Evolutionary conservation across 2,329 filamentous ascomycete species (phyloP), one percentile per base, ranked within the genome.

Genomic region (Ophiostoma pallidulum): DNA sequence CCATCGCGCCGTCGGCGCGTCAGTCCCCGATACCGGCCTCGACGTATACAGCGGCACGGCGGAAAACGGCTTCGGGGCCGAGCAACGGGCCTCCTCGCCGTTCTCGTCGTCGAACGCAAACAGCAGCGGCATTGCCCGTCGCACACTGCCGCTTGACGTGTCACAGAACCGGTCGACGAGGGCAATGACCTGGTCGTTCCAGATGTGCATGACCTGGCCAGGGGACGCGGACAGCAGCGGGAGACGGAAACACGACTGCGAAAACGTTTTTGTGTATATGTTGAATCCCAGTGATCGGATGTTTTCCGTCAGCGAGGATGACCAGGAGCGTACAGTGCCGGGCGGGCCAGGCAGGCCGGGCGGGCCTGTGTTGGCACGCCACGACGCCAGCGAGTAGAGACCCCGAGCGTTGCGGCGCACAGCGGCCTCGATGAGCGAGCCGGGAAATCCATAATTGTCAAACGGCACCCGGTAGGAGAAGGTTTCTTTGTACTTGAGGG

Each of bases 131-230:
- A 40, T 48, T n/a, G 42, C 50, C 2, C 39, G 37, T 13, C 41
- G 45, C 32, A 52, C 42, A 16, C 50, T 49, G 43, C 19, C 43
- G 26, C 33, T 13, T 13, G 32, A n/a, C 13, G 47, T 28, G 3
- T 53, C 51, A 13, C 39, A 33, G 37, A 47, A 46, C 4, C 52
- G 53, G 47, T 55, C 52, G 10, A 51, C 20, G 22, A 55, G 18
- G 1, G 42, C 47, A 18, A 54, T 28, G 29, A 54, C 22, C 54
- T 54, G 52, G 48, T 50, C 53, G 47, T 54, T 51, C 54, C 54
- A 56, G 18, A 54, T 37, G 29, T 53, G 52, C 39, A 49, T 42
- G 12, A 26, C 6, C 13, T 26, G 24, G 37, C 37, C 29, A 8
- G 32, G n/a, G 8, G 38, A 16, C 4, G 49, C 41, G 16, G 41